Evolutionary conservation across 306 rosid genomes (phyloP), one percentile per base, ranked within the genome.

Genomic region (Nissolia schottii): DNA sequence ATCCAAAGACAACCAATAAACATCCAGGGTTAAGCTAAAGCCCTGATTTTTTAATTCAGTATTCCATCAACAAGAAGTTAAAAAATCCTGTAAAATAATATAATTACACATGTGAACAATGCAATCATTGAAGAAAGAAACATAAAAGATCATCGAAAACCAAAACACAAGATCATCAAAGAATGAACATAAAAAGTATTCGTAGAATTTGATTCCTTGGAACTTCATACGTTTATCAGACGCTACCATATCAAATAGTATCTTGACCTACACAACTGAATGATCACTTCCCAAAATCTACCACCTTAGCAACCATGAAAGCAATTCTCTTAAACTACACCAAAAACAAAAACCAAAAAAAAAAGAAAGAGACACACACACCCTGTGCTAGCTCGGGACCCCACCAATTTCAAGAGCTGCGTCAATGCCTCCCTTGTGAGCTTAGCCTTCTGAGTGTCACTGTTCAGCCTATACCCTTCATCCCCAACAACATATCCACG

Each of bases 361-460:
- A 12, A 40, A 34, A 27, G 19, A 23, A 14, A 55, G 55, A 67
- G 68, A 77, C 72, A 48, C 57, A 58, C 79, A 64, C 53, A 89
- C 96, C 97, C 88, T 56, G 79, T 23, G 5, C 71, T 80, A 67
- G 91, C 67, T 78, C 85, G 85, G 6, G 85, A 87, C 46, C 85
- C 86, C 55, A 83, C 89, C 77, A 82, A 59, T 51, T 81, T 81
- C 8, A 83, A 84, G 76, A 95, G 93, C 74, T 81, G 92, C 12
- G 78, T 66, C 73, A 91, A 68, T 63, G 90, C 88, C 61, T 91
- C 91, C 86, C 89, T 89, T 56, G 88, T 76, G 24, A 80, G 60
- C 80, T 62, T 84, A 41, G 82, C 82, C 67, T 68, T 78, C 46
- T 79, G 92, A 32, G 79, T 3, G 27, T 94, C 92, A 71, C 76